A percentile compares a stretch with the other conserved stretches of the same genome.
phyloP scores from a whole-genome alignment of 2,329 filamentous ascomycete species.

The Sporothrix luriei region DNA sequence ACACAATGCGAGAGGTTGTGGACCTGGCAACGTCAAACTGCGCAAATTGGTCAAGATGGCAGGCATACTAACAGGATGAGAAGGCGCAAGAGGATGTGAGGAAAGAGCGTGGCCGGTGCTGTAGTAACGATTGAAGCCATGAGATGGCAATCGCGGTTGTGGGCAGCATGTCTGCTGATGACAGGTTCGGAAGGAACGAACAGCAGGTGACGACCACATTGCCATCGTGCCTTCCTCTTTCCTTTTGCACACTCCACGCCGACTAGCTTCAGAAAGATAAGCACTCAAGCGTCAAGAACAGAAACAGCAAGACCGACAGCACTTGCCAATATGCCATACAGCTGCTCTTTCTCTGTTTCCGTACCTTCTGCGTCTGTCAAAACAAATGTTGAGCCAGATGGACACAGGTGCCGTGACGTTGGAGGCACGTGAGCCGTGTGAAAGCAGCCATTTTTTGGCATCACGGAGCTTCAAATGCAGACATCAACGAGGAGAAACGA shows the following conservation, averaged over 20 bases:
- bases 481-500: background rate
- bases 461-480: too few relatives aligned
- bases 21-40: too few relatives aligned
- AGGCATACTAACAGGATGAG: background rate
- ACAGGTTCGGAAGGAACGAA: constrained; percentile 16
- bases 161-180: background rate
- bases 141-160: background rate
- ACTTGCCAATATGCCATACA: background rate
- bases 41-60: background rate
- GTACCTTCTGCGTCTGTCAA: background rate
- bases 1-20: background rate
- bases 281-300: too few relatives aligned
- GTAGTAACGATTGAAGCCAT: background rate
- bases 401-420: background rate
- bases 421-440: constrained; percentile 18
- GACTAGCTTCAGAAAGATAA: background rate
- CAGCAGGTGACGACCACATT: background rate
- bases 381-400: background rate
- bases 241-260: background rate
- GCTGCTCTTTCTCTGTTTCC: background rate
- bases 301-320: background rate
- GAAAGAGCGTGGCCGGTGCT: background rate
- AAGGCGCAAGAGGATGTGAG: background rate
- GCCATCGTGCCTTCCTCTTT: constrained; percentile 28
- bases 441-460: constrained; percentile 14